Base-by-base conservation (phyloP, 1,284 basidiomycete genomes). In the Vanrija sp. region DNA sequence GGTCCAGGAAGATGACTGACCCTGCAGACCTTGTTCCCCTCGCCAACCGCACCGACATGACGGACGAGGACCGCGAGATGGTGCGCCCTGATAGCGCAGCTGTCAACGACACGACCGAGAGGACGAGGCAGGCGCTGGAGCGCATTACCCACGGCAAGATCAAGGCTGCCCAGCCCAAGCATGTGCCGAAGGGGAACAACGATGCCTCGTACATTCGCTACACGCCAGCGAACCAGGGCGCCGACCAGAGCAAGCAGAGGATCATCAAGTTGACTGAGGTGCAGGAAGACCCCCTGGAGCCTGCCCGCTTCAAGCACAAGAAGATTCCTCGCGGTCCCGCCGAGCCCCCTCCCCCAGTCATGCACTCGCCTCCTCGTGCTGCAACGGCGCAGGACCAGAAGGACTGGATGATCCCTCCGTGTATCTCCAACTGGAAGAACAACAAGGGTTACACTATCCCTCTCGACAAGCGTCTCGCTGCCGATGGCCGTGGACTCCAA, bases 341-440 rank as follows among this genome's bases (percentile, higher is more conserved):
- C 1, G 94, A 91, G 67, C 95, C 96, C 0, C 96, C 96, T 2
- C 91, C 95, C 3, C 95, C 96, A n/a, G 91, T 98, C 1, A 80
- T 99, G 49, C 86, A 95, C 43, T 93, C 89, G 78, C 96, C 96
- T 2, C 96, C 96, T 6, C 83, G 96, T 54, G 95, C 97, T 68
- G 91, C 91, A 3, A 96, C 95, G 0, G 90, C 91, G 4, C 89
- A 92, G 58, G 96, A 98, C 73, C 95, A 98, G 78, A 98, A 98
- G 78, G 95, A 98, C 69, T 98, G 96, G 96, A 97, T 97, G 93
- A 98, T 99, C 53, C 96, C 96, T 4, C 96, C 96, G 16, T 98
- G 93, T 76, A 97, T 99, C 62, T 97, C 93, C 34, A 99, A 98
- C 79, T 99, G 96, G 96, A 99, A 99, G 82, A 99, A 99, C 81